Evolutionary conservation across 495 filamentous ascomycete genomes (phyloP).

Genomic region (Viridothelium virens): DNA sequence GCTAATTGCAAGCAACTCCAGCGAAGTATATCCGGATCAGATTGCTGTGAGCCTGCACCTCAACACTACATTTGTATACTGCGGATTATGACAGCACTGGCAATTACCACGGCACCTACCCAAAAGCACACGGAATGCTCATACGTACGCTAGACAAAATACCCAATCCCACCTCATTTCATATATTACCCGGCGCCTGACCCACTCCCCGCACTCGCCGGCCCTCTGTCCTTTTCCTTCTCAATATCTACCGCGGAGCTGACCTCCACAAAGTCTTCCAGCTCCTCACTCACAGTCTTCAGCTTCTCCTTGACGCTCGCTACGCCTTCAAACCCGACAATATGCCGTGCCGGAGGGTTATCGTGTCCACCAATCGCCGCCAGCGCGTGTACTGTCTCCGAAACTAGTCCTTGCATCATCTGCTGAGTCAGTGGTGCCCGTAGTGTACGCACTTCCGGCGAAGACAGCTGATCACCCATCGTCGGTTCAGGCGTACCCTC

Average conservation of each 20-base stretch:
- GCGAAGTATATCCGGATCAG: too few relatives aligned
- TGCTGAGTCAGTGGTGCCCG: conserved; percentile 62
- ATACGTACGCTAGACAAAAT: neutral
- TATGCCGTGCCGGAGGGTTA: conserved; percentile 89
- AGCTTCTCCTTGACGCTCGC: conserved; percentile 89
- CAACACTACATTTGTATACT: too few relatives aligned
- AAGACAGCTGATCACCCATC: conserved; percentile 36
- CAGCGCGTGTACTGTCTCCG: conserved; percentile 87
- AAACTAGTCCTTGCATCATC: conserved; percentile 60
- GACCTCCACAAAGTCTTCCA: conserved; percentile 91
- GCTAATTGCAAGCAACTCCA: too few relatives aligned
- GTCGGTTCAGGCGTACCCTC: conserved; percentile 31
- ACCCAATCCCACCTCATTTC: neutral
- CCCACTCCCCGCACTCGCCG: neutral
- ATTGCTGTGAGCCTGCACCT: too few relatives aligned
- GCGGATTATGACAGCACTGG: too few relatives aligned
- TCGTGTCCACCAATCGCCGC: conserved; percentile 89
- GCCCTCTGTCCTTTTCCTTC: conserved; percentile 37
- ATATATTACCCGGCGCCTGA: neutral
- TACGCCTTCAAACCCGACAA: conserved; percentile 86
- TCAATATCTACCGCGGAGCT: conserved; percentile 78
- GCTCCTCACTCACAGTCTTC: conserved; percentile 89
- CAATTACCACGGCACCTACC: too few relatives aligned
- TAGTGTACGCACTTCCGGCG: conserved; percentile 54
- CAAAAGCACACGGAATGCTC: neutral